A percentile compares a stretch with the other conserved stretches of the same genome.
Conservation (phyloP, 306 rosid species). For the Cucurbita maxima region DNA sequence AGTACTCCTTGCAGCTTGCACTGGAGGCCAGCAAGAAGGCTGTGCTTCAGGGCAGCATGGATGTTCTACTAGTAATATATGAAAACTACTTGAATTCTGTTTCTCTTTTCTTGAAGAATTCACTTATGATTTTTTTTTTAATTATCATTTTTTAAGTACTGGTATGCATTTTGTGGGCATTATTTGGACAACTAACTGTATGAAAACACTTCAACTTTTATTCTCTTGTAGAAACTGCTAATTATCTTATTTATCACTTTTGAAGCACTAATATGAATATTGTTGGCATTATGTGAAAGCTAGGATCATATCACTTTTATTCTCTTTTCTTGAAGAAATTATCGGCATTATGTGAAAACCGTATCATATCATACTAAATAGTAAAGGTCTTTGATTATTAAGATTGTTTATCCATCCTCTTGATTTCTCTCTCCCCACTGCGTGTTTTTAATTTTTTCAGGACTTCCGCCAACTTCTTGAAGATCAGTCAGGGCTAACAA, state of each 20-base stretch:
- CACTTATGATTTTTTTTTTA: neutral
- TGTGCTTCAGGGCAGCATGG: constrained; percentile 73
- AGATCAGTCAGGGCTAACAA: constrained; percentile 38
- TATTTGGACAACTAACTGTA: no score
- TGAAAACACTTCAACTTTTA: neutral
- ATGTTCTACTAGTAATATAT: constrained; percentile 45
- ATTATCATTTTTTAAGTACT: no score
- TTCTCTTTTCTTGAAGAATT: neutral
- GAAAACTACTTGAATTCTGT: constrained; percentile 12
- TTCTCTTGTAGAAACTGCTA: neutral
- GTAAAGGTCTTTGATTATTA: neutral
- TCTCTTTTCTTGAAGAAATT: neutral
- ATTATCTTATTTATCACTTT: neutral
- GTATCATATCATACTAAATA: neutral
- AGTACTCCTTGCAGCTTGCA: constrained; percentile 45
- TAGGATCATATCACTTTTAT: neutral
- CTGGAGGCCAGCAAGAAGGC: constrained; percentile 62
- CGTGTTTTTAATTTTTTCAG: constrained; percentile 19
- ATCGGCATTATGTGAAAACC: neutral
- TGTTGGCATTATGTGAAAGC: neutral
- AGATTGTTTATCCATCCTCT: neutral
- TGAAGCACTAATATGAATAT: neutral
- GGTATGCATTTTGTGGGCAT: no score
- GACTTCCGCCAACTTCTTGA: constrained; percentile 73
- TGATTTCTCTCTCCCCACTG: neutral